Base-by-base conservation (phyloP, 2,329 filamentous ascomycete genomes). In the Xylariaceae sp. region DNA sequence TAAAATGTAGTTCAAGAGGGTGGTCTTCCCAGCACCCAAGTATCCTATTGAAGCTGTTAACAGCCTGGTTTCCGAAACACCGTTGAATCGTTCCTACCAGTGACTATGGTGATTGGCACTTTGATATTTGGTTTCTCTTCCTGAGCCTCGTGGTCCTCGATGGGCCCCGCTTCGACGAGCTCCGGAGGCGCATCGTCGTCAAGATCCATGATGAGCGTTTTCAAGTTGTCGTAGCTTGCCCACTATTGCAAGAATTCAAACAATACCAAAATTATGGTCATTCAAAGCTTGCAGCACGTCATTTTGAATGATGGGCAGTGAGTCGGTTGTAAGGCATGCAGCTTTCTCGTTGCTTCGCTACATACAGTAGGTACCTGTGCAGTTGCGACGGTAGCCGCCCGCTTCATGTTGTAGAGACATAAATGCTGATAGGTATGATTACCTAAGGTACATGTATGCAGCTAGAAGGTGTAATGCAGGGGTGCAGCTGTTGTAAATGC, bases 21-120 rank as follows among this genome's bases (percentile, higher is more conserved):
- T 97, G 0, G 93, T 97, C 72, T 99, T 99, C 16, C 94, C 94
- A 9, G 94, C 90, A 16, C 94, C 94, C 4, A 99, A 81, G 66
- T 99, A 99, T 3, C 94, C 90, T 94, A 57, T 28, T 17, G 12
- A n/a, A 7, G 13, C 22, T 36, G 31, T 58, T 43, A 45, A 17
- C 12, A 34, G 22, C 6, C 17, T 42, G 28, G 7, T 3, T 45
- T 18, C 9, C 12, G 5, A 40, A 16, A 47, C 18, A 13, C 38
- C 10, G 10, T n/a, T 11, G 43, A 5, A 17, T 13, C 7, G 34
- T 45, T 57, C 69, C 55, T 74, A 84, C 86, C 89, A 48, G 89
- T 94, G 10, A 94, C 87, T 57, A 94, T 91, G 1, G 89, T 93
- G 58, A 94, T 90, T 16, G 89, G 89, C 1, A 93, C 89, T 71